Percentiles rank a stretch among this genome's conserved stretches.
These are phyloP conservation scores for Lablab purpureus DNA, from an alignment of 306 rosid species.

Conservation along the genomic window DNA sequence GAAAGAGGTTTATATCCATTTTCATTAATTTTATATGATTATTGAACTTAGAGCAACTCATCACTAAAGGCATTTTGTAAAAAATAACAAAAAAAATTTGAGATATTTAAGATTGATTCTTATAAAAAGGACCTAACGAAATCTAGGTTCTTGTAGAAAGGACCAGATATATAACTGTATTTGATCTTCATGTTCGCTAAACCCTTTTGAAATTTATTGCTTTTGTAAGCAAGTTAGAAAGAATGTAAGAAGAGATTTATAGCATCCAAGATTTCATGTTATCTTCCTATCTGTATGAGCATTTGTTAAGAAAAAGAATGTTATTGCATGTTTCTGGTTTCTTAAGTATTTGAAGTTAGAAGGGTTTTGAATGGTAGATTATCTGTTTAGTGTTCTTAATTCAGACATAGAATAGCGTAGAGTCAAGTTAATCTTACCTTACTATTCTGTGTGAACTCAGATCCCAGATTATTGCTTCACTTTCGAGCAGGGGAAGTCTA, in stretches of 20 bases:
- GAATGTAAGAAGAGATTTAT: conserved; percentile 26
- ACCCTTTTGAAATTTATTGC: background rate
- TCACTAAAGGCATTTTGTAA: background rate
- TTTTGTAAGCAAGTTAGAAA: conserved; percentile 16
- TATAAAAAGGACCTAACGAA: background rate
- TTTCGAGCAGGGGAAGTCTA: conserved; percentile 81
- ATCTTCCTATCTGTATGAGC: background rate
- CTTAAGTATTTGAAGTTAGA: conserved; percentile 18
- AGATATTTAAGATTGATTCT: background rate
- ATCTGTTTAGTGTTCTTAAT: conserved; percentile 19
- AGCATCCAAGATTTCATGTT: conserved; percentile 1
- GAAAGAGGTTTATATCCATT: conserved; percentile 21
- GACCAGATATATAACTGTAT: background rate
- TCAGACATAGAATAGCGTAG: background rate
- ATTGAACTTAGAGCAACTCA: background rate
- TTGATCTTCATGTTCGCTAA: background rate
- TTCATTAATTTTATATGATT: conserved; percentile 16
- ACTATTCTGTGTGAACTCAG: conserved; percentile 50
- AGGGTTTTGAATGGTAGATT: conserved; percentile 14
- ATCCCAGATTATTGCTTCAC: conserved; percentile 81
- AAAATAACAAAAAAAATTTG: too few relatives aligned
- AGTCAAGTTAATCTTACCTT: background rate
- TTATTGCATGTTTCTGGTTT: conserved; percentile 21
- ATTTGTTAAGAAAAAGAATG: background rate
- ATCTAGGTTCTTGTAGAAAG: background rate